Percentiles rank a stretch among this genome's conserved stretches.
phyloP scores from a whole-genome alignment of 2,329 filamentous ascomycete genomes.

The Chaetomium globosum region DNA sequence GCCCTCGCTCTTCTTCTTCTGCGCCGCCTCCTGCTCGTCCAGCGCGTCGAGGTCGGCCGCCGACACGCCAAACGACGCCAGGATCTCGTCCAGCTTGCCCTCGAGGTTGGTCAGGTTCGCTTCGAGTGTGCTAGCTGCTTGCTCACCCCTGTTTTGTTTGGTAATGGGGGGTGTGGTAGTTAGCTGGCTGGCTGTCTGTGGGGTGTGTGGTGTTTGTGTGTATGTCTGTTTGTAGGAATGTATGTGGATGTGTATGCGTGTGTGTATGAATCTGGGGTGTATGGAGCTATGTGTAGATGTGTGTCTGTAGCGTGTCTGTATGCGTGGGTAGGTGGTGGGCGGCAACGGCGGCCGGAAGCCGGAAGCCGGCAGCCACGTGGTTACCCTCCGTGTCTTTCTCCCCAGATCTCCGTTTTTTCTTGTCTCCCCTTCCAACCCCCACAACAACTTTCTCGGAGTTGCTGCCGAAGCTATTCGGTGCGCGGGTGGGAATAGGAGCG shows the following conservation, averaged over 20 bases:
- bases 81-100: constrained; percentile 57
- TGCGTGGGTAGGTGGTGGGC: neutral
- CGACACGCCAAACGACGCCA: constrained; percentile 51
- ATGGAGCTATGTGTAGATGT: neutral
- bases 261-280: too few species aligned
- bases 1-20: neutral
- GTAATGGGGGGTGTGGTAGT: neutral
- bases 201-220: neutral
- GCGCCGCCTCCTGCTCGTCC: constrained; percentile 16
- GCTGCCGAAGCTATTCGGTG: neutral
- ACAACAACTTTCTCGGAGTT: neutral
- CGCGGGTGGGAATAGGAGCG: neutral
- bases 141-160: constrained; percentile 51
- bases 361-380: too few species aligned
- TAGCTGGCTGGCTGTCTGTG: neutral
- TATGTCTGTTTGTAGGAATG: too few species aligned
- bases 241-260: too few species aligned
- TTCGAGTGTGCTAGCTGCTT: constrained; percentile 57
- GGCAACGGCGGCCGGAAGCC: neutral
- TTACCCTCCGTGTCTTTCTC: neutral
- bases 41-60: constrained; percentile 17
- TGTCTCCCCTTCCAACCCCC: neutral
- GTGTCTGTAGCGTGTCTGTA: neutral
- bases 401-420: neutral
- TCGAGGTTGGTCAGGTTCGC: constrained; percentile 56